These are phyloP conservation scores for Leishmania guyanensis DNA, from an alignment of 208 protist species.

Conservation along the genomic window DNA sequence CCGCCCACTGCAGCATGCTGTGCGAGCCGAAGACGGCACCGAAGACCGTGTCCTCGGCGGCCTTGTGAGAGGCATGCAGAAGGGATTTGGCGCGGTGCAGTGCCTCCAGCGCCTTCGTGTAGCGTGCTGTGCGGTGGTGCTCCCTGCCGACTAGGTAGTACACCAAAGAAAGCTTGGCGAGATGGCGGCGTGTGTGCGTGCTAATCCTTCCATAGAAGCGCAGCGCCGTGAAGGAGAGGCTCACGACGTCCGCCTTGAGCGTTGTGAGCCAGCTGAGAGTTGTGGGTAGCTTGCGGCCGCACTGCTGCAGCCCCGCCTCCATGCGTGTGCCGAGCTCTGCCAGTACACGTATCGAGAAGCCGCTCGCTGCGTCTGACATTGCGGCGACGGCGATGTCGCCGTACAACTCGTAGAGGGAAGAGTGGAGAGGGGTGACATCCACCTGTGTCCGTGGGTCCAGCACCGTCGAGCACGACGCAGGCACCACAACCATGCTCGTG, in stretches of 20 bases:
- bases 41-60: conserved; percentile 39
- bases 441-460: conserved; percentile 54
- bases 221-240: conserved; percentile 76
- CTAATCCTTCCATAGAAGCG: conserved; percentile 67
- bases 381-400: conserved; percentile 71
- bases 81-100: conserved; percentile 67
- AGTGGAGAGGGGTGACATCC: conserved; percentile 40
- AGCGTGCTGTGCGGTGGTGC: conserved; percentile 62
- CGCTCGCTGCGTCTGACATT: conserved; percentile 57
- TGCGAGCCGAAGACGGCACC: conserved; percentile 48
- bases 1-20: conserved; percentile 33
- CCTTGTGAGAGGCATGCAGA: conserved; percentile 49
- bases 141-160: conserved; percentile 72
- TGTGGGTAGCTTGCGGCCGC: conserved; percentile 23
- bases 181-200: conserved; percentile 42
- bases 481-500: not conserved
- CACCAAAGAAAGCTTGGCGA: conserved; percentile 67
- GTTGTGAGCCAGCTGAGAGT: conserved; percentile 64
- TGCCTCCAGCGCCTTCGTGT: conserved; percentile 83
- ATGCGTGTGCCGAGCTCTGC: conserved; percentile 52
- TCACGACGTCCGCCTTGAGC: conserved; percentile 56
- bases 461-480: conserved; percentile 21
- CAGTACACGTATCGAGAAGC: conserved; percentile 60
- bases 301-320: conserved; percentile 32
- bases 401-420: conserved; percentile 70